Percentiles rank a stretch among this genome's conserved stretches.
Conservation (phyloP, 768 basidiomycete species). For the Symmetrospora coprosmae region DNA sequence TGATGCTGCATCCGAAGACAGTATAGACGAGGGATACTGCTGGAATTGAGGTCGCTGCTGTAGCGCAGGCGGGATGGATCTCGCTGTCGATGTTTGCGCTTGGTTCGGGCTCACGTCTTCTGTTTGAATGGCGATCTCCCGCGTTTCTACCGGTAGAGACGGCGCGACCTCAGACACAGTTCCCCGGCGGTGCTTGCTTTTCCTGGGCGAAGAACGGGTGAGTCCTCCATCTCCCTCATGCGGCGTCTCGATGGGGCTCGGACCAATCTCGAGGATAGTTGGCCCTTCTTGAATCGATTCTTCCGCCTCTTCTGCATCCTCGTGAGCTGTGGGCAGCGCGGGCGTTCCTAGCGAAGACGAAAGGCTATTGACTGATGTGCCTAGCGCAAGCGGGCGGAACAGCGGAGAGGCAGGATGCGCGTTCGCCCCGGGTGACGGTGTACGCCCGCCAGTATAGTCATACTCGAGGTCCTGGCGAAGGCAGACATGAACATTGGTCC, state of each 20-base stretch:
- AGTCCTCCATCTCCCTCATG: not conserved
- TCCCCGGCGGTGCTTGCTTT: not conserved
- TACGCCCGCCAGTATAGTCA: not conserved
- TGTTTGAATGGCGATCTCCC: not conserved
- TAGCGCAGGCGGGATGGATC: too few relatives aligned
- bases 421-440: not conserved
- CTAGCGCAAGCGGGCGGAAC: constrained; percentile 7
- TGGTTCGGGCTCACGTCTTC: too few relatives aligned
- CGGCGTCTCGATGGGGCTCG: not conserved
- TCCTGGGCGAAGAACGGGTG: not conserved
- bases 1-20: constrained; percentile 14
- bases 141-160: too few relatives aligned
- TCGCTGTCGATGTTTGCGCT: too few relatives aligned
- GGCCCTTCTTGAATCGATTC: not conserved
- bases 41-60: not conserved
- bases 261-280: constrained; percentile 13
- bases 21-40: constrained; percentile 10
- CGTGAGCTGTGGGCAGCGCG: constrained; percentile 10
- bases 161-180: too few relatives aligned
- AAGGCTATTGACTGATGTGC: constrained; percentile 5
- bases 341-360: constrained; percentile 9
- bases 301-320: constrained; percentile 4
- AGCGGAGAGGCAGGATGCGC: not conserved
- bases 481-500: too few relatives aligned
- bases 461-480: constrained; percentile 8